Conservation (phyloP, 2,329 filamentous ascomycete species). For the Eutypa lata region DNA sequence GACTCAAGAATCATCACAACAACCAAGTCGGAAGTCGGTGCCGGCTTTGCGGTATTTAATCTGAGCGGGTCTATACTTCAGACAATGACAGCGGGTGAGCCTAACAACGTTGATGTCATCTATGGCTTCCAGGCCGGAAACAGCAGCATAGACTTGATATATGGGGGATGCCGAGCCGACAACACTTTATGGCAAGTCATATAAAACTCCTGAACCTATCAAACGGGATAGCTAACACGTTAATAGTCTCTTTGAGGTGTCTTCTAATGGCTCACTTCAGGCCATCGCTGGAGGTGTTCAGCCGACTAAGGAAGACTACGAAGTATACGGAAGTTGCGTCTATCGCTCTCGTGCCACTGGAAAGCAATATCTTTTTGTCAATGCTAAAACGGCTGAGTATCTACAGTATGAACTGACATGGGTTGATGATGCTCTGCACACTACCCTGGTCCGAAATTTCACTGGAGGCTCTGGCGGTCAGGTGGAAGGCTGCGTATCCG, state of each 20-base stretch:
- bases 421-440: slow-evolving; percentile 38
- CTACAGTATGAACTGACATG: slow-evolving; percentile 49
- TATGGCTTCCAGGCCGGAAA: slow-evolving; percentile 44
- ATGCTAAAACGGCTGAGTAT: slow-evolving; percentile 51
- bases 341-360: slow-evolving; percentile 45
- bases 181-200: slow-evolving; percentile 48
- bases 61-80: slow-evolving; percentile 46
- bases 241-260: slow-evolving; percentile 46
- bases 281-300: slow-evolving; percentile 44
- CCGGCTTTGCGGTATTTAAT: slow-evolving; percentile 48
- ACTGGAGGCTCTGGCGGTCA: slow-evolving; percentile 49
- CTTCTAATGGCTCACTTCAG: slow-evolving; percentile 40
- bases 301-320: slow-evolving; percentile 40
- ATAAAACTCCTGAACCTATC: not conserved
- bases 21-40: slow-evolving; percentile 46
- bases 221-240: slow-evolving; percentile 1
- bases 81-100: slow-evolving; percentile 40
- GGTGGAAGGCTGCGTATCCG: slow-evolving; percentile 51
- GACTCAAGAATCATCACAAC: slow-evolving; percentile 50
- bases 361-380: slow-evolving; percentile 53
- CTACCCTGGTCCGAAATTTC: slow-evolving; percentile 48
- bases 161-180: slow-evolving; percentile 48
- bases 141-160: slow-evolving; percentile 44
- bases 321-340: slow-evolving; percentile 50
- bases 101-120: slow-evolving; percentile 54